A percentile compares a stretch with the other conserved stretches of the same genome.
Conservation (phyloP, 2,329 filamentous ascomycete species). For the Clonostachys byssicola region DNA sequence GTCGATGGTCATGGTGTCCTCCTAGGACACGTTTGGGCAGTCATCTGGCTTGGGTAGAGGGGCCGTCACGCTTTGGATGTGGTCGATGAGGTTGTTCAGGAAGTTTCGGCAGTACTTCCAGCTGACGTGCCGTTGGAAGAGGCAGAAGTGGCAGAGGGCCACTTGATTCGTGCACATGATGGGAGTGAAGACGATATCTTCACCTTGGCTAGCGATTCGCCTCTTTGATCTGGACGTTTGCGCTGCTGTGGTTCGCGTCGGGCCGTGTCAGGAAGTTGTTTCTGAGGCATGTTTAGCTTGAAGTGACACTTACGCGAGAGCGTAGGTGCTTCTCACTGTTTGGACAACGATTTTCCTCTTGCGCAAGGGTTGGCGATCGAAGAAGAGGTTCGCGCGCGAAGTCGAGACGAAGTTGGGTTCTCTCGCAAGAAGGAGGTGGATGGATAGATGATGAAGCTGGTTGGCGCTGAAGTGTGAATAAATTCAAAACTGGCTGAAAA, state of each 20-base stretch:
- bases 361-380: too few species aligned
- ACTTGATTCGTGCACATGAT: neutral
- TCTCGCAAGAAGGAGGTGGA: too few species aligned
- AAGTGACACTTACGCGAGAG: too few species aligned
- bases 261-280: too few species aligned
- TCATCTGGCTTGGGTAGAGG: neutral
- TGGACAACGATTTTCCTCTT: too few species aligned
- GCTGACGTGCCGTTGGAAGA: neutral
- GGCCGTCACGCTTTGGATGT: neutral
- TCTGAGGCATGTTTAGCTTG: too few species aligned
- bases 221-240: neutral
- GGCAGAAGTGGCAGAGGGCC: constrained; percentile 1
- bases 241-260: neutral
- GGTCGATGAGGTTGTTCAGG: neutral
- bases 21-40: neutral
- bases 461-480: too few species aligned
- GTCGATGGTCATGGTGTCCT: neutral
- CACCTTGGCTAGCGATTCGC: neutral
- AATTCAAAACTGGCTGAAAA: too few species aligned
- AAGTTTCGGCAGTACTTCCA: neutral
- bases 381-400: too few species aligned
- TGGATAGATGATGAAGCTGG: too few species aligned
- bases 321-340: too few species aligned
- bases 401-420: too few species aligned
- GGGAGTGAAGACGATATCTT: neutral